Percentiles rank a stretch among this genome's conserved stretches.
These are phyloP conservation scores for Neurospora hispaniola DNA, from an alignment of 495 filamentous ascomycete species.

Conservation along the genomic window DNA sequence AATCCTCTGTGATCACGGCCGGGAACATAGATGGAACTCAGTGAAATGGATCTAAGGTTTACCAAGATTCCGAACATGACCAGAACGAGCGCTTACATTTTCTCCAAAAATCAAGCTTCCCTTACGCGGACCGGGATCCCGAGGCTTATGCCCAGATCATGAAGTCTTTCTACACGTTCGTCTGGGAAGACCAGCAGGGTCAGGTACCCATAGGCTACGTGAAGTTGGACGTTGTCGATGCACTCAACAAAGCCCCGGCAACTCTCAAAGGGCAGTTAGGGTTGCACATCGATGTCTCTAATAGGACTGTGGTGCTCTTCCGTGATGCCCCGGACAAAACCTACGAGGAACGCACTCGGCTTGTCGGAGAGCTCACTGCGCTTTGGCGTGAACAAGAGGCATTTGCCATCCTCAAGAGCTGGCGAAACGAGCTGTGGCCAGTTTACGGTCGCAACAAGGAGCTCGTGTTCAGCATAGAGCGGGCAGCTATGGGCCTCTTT, in stretches of 20 bases:
- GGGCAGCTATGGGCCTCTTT: slow-evolving; percentile 67
- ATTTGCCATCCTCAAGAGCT: slow-evolving; percentile 69
- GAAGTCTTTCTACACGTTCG: slow-evolving; percentile 44
- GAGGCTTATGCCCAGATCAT: slow-evolving; percentile 37
- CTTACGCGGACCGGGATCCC: slow-evolving; percentile 49
- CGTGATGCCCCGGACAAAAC: slow-evolving; percentile 4
- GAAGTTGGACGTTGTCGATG: slow-evolving; percentile 43
- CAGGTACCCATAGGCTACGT: slow-evolving; percentile 53
- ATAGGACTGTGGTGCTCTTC: slow-evolving; percentile 18
- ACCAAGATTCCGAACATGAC: not conserved
- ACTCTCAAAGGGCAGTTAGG: slow-evolving; percentile 32
- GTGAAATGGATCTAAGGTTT: not conserved
- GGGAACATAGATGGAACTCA: not conserved
- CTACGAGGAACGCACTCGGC: slow-evolving; percentile 46
- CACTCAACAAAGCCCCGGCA: slow-evolving; percentile 35
- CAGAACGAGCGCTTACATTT: slow-evolving; percentile 2
- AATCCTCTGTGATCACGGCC: not conserved
- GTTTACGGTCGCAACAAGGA: slow-evolving; percentile 57
- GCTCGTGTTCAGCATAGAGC: slow-evolving; percentile 67
- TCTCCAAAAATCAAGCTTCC: slow-evolving; percentile 43
- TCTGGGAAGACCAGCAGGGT: slow-evolving; percentile 38
- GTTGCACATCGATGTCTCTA: slow-evolving; percentile 41
- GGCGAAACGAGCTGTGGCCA: slow-evolving; percentile 82
- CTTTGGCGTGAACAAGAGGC: slow-evolving; percentile 52
- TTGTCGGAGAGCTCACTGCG: slow-evolving; percentile 46